Conservation (phyloP, 2,329 filamentous ascomycete species). For the Acrodontium crateriforme region DNA sequence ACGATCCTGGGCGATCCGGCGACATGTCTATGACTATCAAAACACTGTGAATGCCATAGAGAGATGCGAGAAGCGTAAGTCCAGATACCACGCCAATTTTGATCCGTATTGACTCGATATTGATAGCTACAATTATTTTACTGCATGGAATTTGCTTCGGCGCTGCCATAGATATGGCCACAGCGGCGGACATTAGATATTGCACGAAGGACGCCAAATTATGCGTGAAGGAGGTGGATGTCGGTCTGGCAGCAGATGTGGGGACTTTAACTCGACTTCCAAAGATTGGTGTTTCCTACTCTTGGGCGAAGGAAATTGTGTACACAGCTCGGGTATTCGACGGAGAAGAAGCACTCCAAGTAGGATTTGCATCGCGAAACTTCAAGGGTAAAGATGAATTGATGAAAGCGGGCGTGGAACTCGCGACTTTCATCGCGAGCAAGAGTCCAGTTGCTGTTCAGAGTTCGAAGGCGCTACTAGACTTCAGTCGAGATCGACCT, state of each 20-base stretch:
- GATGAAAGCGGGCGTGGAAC: constrained; percentile 46
- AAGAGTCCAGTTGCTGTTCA: constrained; percentile 85
- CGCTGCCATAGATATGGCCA: constrained; percentile 55
- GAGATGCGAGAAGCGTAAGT: constrained; percentile 59
- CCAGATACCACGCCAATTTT: background rate
- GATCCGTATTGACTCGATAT: background rate
- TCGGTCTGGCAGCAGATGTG: constrained; percentile 66
- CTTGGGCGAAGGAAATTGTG: constrained; percentile 67
- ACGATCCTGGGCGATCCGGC: no score
- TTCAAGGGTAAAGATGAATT: constrained; percentile 46
- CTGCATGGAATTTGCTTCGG: constrained; percentile 68
- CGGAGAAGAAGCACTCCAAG: constrained; percentile 50
- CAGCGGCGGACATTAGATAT: constrained; percentile 57
- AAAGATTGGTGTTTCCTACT: constrained; percentile 53
- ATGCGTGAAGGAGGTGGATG: constrained; percentile 69
- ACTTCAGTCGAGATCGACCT: no score
- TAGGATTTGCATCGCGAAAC: constrained; percentile 58
- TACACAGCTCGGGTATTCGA: constrained; percentile 55
- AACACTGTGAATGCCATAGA: constrained; percentile 61
- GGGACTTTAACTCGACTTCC: constrained; percentile 61
- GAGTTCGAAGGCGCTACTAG: constrained; percentile 74
- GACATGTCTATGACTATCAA: no score
- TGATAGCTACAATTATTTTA: constrained; percentile 53
- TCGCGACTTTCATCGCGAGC: constrained; percentile 52
- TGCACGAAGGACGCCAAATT: constrained; percentile 44